A percentile compares a stretch with the other conserved stretches of the same genome.
phyloP scores from a whole-genome alignment of 768 basidiomycete species.

The Amanita exitialis region DNA sequence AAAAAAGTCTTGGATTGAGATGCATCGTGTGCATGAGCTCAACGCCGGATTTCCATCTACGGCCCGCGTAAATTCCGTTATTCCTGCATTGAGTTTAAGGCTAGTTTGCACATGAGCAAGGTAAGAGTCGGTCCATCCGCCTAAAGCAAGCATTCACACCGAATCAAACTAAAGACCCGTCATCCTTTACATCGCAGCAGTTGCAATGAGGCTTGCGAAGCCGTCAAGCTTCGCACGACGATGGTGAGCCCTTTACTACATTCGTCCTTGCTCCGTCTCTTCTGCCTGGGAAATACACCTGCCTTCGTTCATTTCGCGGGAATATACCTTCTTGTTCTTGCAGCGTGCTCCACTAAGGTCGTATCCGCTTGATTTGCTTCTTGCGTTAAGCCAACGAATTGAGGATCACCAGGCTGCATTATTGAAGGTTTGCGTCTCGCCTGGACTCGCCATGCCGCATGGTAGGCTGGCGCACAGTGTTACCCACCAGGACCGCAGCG shows the following conservation, averaged over 20 bases:
- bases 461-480: not conserved
- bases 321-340: not conserved
- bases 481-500: not conserved
- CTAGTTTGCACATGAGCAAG: conserved; percentile 1
- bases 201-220: not conserved
- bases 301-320: not conserved
- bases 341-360: not conserved
- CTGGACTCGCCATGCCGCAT: not conserved
- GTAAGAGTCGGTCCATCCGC: not conserved
- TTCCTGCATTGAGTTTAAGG: conserved; percentile 1
- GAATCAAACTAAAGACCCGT: not conserved
- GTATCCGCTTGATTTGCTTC: conserved; percentile 7
- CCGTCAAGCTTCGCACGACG: not conserved
- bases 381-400: conserved; percentile 1
- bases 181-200: conserved; percentile 1
- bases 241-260: not conserved
- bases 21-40: not conserved
- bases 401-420: conserved; percentile 6
- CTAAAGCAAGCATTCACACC: not conserved
- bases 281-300: conserved; percentile 4
- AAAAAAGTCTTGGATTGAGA: not conserved
- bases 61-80: not conserved
- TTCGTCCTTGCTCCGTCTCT: conserved; percentile 5
- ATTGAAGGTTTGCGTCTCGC: not conserved
- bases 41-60: not conserved